Conservation (phyloP, 2,329 filamentous ascomycete species). For the Chalara sp. region DNA sequence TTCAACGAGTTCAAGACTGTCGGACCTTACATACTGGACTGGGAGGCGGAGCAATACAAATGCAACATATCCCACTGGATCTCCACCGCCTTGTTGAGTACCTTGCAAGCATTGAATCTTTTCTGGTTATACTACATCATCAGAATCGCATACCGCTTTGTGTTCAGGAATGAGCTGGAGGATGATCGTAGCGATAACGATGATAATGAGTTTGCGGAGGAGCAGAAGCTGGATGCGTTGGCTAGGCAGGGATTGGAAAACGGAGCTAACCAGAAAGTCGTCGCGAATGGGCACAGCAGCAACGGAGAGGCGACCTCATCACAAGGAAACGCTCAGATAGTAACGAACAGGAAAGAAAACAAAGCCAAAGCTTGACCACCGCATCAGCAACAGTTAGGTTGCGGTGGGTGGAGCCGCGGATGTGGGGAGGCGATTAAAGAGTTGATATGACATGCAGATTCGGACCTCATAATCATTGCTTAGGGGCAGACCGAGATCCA, state of each 20-base stretch:
- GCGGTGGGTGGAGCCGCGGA: neutral
- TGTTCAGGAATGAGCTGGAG: slow-evolving; percentile 51
- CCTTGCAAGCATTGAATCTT: slow-evolving; percentile 67
- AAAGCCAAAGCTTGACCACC: neutral
- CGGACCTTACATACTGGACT: slow-evolving; percentile 69
- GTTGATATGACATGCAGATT: too few relatives aligned
- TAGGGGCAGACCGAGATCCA: too few relatives aligned
- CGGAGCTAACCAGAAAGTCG: neutral
- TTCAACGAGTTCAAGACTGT: slow-evolving; percentile 69
- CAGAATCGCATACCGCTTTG: slow-evolving; percentile 65
- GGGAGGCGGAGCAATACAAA: slow-evolving; percentile 72
- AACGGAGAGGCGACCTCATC: slow-evolving; percentile 2
- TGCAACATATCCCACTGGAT: slow-evolving; percentile 63
- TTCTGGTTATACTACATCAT: slow-evolving; percentile 77
- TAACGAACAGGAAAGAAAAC: neutral
- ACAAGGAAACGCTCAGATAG: neutral
- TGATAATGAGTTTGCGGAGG: slow-evolving; percentile 28
- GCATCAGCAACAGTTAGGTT: neutral
- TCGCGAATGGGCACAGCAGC: neutral
- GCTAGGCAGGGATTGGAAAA: slow-evolving; percentile 1
- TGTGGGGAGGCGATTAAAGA: too few relatives aligned
- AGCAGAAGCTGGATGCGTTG: slow-evolving; percentile 7
- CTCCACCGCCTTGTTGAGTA: slow-evolving; percentile 55
- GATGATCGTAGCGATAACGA: slow-evolving; percentile 71
- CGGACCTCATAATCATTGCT: too few relatives aligned